Evolutionary conservation across 352 stramenopile species (phyloP), one percentile per base, ranked within the genome.

Genomic region (Phytophthora kernoviae): DNA sequence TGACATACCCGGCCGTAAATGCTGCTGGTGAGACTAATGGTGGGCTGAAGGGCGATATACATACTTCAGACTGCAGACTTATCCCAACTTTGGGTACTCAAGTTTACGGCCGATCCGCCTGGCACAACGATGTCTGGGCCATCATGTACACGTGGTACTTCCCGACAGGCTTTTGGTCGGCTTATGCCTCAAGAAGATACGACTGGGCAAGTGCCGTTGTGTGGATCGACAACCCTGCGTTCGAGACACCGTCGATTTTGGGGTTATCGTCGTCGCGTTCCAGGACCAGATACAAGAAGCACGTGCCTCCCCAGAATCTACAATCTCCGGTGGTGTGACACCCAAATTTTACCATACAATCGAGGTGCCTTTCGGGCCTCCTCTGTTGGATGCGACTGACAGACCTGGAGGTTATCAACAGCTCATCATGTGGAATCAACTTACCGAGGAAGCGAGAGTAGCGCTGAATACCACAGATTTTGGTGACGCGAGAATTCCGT

Each of bases 181-280:
- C 17, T 39, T 47, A 6, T 12, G 15, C 46, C 5, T 53, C 32
- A 32, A 32, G 46, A 17, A 21, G 42, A 32, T n/a, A 53, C 37
- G 37, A 43, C 15, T 43, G 53, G 53, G 14, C 34, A 20, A 54
- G 30, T 46, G 9, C 46, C 15, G 43, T 61, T 18, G n/a, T 61
- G 6, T 61, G 53, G 53, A 30, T 61, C 11, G 53, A 61, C 11
- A 61, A 61, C 14, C 42, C 53, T 9, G 32, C 34, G 2, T 2
- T 53, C 1, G 32, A 32, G 4, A 43, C 30, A 22, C 46, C 46
- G 0, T 30, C 3, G 11, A 30, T 53, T 5, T 11, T 53, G n/a
- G 46, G 30, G 12, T 4, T 53, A 12, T 53, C 46, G n/a, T 30
- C 41, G n/a, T 53, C 46, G 8, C 15, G 11, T 9, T 11, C 12